Evolutionary conservation across 768 basidiomycete genomes (phyloP).

Genomic region (Fomitopsis serialis): DNA sequence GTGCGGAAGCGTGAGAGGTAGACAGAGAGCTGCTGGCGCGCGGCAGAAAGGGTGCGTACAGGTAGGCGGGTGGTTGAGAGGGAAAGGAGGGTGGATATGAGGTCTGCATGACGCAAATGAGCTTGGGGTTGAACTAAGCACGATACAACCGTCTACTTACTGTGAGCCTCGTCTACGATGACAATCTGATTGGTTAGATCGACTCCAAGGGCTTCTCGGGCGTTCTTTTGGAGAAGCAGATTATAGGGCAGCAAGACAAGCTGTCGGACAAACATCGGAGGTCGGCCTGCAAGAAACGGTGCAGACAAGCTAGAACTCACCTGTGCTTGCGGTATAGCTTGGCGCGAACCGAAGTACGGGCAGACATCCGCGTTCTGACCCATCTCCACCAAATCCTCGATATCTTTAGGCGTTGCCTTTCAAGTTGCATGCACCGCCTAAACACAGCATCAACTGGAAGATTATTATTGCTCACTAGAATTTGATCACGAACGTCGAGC

Average conservation of each 20-base stretch:
- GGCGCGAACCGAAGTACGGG: conserved; percentile 89
- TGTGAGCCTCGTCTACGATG: conserved; percentile 95
- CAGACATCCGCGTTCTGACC: conserved; percentile 72
- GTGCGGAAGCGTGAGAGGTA: conserved; percentile 78
- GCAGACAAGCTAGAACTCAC: conserved; percentile 32
- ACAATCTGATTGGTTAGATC: conserved; percentile 81
- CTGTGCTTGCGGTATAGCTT: conserved; percentile 88
- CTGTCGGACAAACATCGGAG: conserved; percentile 31
- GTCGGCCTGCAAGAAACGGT: not conserved
- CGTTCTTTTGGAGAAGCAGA: conserved; percentile 75
- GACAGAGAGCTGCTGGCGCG: conserved; percentile 66
- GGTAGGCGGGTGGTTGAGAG: conserved; percentile 72
- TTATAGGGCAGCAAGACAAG: conserved; percentile 93
- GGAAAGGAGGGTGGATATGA: conserved; percentile 86
- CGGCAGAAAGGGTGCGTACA: conserved; percentile 47
- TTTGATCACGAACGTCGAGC: conserved; percentile 82
- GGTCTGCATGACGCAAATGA: conserved; percentile 40
- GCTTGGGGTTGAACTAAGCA: not conserved
- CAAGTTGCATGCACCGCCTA: not conserved
- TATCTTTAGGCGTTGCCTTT: conserved; percentile 89
- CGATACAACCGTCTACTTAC: conserved; percentile 37
- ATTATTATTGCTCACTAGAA: conserved; percentile 52
- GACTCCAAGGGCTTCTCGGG: conserved; percentile 85
- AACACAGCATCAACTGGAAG: not conserved
- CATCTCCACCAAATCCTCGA: conserved; percentile 80